Conservation (phyloP, 331 rosid species). For the Pyrus hybrid region DNA sequence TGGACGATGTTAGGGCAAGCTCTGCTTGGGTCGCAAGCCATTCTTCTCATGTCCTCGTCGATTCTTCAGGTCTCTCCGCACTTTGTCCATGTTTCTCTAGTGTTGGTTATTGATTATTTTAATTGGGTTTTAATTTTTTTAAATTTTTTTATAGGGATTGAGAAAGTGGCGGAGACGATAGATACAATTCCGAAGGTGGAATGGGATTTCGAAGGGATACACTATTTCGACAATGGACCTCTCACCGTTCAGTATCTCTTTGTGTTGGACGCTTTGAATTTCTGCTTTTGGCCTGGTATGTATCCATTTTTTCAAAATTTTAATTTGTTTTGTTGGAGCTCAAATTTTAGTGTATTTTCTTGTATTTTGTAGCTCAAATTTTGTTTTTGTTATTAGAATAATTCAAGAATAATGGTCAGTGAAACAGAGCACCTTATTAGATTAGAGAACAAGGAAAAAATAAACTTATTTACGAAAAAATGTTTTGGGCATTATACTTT, state of each 20-base stretch:
- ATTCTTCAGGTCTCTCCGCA: constrained; percentile 51
- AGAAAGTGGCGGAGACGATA: constrained; percentile 59
- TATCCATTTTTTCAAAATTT: background rate
- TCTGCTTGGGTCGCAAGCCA: constrained; percentile 90
- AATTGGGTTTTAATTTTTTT: background rate
- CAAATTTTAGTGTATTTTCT: no score
- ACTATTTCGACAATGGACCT: constrained; percentile 86
- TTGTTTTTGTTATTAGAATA: no score
- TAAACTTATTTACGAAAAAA: no score
- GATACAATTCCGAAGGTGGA: constrained; percentile 72
- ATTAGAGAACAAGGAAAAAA: no score
- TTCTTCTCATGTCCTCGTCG: constrained; percentile 77
- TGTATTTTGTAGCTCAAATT: no score
- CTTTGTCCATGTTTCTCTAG: no score
- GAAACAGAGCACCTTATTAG: no score
- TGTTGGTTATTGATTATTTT: background rate
- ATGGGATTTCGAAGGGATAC: constrained; percentile 99
- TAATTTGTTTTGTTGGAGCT: background rate
- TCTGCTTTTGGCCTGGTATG: constrained; percentile 98
- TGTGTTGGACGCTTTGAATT: constrained; percentile 84
- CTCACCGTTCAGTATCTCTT: constrained; percentile 87
- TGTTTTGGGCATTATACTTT: background rate
- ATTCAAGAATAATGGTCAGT: no score
- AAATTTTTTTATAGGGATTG: constrained; percentile 48
- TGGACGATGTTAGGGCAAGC: constrained; percentile 81